phyloP scores from a whole-genome alignment of 495 filamentous ascomycete genomes.

The Aeminium ludgeri region DNA sequence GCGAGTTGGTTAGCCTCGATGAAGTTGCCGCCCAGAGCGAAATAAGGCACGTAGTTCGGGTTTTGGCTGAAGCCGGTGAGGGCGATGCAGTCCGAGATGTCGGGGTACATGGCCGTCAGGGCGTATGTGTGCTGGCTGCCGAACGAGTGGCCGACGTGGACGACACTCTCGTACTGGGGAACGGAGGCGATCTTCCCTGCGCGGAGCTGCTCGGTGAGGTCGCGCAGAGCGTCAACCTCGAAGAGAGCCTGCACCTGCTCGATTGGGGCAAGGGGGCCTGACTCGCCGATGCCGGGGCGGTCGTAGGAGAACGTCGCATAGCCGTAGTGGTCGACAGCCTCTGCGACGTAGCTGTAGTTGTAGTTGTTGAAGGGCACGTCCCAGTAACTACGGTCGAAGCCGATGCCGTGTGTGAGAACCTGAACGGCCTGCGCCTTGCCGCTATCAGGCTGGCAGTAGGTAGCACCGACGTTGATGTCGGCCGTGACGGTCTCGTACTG shows the following conservation, averaged over 20 bases:
- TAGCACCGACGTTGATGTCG: slow-evolving; percentile 32
- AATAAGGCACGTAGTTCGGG: slow-evolving; percentile 21
- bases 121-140: slow-evolving; percentile 32
- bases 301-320: slow-evolving; percentile 41
- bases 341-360: slow-evolving; percentile 40
- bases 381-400: slow-evolving; percentile 46
- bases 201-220: slow-evolving; percentile 33
- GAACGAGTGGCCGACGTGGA: slow-evolving; percentile 42
- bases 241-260: slow-evolving; percentile 35
- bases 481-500: slow-evolving; percentile 26
- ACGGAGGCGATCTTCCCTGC: slow-evolving; percentile 17
- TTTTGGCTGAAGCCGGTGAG: slow-evolving; percentile 40
- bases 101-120: slow-evolving; percentile 33
- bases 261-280: slow-evolving; percentile 37
- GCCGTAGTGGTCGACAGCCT: slow-evolving; percentile 34
- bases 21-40: slow-evolving; percentile 30
- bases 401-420: slow-evolving; percentile 45
- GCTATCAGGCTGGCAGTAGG: slow-evolving; percentile 31
- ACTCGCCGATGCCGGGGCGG: slow-evolving; percentile 40
- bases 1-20: slow-evolving; percentile 31
- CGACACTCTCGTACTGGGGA: slow-evolving; percentile 30
- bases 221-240: slow-evolving; percentile 34
- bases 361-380: slow-evolving; percentile 35
- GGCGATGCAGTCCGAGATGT: slow-evolving; percentile 37
- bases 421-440: slow-evolving; percentile 29